phyloP scores from a whole-genome alignment of 139 green algal genomes.

The Astrephomene gubernaculifera region DNA sequence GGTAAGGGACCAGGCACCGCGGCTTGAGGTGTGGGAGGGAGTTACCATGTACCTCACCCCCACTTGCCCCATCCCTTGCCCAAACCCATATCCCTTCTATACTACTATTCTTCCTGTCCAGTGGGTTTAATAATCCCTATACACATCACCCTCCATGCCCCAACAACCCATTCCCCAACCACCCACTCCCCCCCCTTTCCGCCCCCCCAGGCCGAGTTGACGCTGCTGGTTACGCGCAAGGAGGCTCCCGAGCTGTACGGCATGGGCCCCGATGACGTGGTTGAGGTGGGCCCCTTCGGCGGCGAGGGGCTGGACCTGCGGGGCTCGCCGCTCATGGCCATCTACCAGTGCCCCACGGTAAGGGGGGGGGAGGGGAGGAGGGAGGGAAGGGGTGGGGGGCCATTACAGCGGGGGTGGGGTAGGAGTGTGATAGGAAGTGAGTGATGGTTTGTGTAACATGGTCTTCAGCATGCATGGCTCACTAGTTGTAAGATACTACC shows the following conservation, averaged over 20 bases:
- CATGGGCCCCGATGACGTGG: constrained; percentile 56
- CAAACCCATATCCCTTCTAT: too few species aligned
- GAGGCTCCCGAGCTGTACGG: constrained; percentile 76
- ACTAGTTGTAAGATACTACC: too few species aligned
- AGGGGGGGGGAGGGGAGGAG: background rate
- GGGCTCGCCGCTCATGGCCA: constrained; percentile 53
- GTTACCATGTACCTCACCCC: too few species aligned
- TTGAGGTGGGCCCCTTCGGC: constrained; percentile 83
- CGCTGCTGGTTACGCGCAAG: constrained; percentile 71
- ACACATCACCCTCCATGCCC: too few species aligned
- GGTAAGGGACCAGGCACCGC: too few species aligned
- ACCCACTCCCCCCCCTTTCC: background rate
- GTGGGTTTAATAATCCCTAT: too few species aligned
- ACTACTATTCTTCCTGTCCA: too few species aligned
- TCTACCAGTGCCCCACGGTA: constrained; percentile 79
- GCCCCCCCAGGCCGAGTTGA: constrained; percentile 48
- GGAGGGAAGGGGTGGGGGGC: too few species aligned
- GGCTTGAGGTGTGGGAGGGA: too few species aligned
- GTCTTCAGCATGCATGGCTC: too few species aligned
- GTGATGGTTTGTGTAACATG: background rate
- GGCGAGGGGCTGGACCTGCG: constrained; percentile 76
- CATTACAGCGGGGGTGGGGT: background rate
- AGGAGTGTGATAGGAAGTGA: background rate
- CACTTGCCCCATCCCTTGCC: too few species aligned
- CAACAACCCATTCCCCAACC: background rate